Conservation (phyloP, 2,329 filamentous ascomycete species). For the Pseudocercospora macadamiae region DNA sequence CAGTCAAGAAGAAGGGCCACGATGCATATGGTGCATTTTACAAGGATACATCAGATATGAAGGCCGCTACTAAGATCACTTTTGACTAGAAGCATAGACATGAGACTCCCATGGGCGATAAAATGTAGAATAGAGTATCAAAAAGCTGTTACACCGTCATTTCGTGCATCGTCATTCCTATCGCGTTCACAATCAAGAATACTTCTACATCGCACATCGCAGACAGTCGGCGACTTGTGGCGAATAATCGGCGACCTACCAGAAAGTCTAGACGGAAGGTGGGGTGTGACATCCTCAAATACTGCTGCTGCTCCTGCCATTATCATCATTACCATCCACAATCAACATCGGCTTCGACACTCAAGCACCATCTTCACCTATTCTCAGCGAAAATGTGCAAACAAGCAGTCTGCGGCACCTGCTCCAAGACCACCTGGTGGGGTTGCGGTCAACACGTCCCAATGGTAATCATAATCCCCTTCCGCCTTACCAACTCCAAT, state of each 20-base stretch:
- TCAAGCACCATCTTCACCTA: neutral
- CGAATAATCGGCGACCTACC: neutral
- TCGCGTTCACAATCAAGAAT: too few relatives aligned
- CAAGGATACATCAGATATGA: slow-evolving; percentile 82
- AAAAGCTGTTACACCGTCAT: neutral
- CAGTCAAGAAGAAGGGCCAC: slow-evolving; percentile 98
- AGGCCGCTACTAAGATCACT: slow-evolving; percentile 87
- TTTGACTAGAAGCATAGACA: slow-evolving; percentile 61
- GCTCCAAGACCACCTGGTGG: slow-evolving; percentile 45
- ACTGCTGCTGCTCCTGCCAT: neutral
- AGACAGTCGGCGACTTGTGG: neutral
- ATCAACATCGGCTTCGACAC: neutral
- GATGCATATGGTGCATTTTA: slow-evolving; percentile 94
- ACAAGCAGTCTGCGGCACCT: slow-evolving; percentile 63
- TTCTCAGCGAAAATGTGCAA: slow-evolving; percentile 72
- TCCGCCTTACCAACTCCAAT: neutral
- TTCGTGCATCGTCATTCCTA: neutral
- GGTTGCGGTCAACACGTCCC: slow-evolving; percentile 37
- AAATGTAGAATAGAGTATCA: neutral
- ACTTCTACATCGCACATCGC: neutral
- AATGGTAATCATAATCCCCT: slow-evolving; percentile 39
- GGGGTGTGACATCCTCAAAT: neutral
- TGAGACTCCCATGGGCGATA: neutral
- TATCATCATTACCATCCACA: neutral
- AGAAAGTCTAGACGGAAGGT: neutral